Evolutionary conservation across 208 protist genomes (phyloP).

Genomic region (Acanthamoeba triangularis): DNA sequence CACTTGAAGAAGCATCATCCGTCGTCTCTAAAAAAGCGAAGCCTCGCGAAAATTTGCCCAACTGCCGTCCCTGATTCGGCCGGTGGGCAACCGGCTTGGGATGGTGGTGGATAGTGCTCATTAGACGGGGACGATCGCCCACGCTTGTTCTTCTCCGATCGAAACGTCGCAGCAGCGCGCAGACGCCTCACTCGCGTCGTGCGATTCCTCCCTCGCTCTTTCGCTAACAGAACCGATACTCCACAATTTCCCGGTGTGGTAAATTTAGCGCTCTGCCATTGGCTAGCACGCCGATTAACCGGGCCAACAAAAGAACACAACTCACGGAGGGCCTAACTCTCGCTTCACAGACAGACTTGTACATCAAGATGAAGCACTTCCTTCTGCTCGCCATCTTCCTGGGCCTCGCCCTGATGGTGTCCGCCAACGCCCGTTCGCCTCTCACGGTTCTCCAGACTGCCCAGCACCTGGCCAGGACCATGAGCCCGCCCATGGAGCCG

Average conservation of each 20-base stretch:
- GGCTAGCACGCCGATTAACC: background rate
- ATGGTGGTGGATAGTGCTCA: too few relatives aligned
- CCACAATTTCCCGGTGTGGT: background rate
- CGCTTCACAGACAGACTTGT: background rate
- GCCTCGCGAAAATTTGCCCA: too few relatives aligned
- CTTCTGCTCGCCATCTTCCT: background rate
- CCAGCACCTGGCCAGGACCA: background rate
- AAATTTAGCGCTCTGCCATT: background rate
- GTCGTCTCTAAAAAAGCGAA: too few relatives aligned
- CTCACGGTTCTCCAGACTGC: background rate
- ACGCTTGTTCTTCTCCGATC: too few relatives aligned
- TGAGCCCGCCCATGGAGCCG: background rate
- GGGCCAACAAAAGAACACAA: background rate
- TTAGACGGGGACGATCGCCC: too few relatives aligned
- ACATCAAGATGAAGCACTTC: conserved; percentile 29
- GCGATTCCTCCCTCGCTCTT: background rate
- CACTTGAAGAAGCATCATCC: too few relatives aligned
- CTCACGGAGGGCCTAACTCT: background rate
- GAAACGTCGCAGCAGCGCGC: background rate
- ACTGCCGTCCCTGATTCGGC: too few relatives aligned
- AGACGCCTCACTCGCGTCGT: background rate
- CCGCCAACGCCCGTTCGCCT: conserved; percentile 21
- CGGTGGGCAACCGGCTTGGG: too few relatives aligned
- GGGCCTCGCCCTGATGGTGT: background rate
- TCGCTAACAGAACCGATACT: background rate